Evolutionary conservation across 2,329 filamentous ascomycete genomes (phyloP).

Genomic region (Trichoderma guizhouense): DNA sequence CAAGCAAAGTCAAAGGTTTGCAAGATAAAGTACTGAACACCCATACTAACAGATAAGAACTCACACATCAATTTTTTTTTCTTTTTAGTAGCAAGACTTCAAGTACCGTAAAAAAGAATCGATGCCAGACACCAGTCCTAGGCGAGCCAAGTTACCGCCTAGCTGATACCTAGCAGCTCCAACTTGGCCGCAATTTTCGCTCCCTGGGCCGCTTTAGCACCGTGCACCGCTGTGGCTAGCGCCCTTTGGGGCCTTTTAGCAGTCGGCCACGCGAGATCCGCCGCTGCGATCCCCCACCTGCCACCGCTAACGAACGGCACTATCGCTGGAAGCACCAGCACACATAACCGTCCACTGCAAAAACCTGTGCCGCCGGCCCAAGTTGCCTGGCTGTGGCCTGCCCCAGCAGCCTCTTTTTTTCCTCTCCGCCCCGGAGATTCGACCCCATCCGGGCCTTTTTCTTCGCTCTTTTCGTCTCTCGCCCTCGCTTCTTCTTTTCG

Average conservation of each 20-base stretch:
- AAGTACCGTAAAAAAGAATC: neutral
- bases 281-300: slow-evolving; percentile 17
- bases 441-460: slow-evolving; percentile 10
- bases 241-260: neutral
- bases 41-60: neutral
- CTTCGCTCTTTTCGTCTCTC: neutral
- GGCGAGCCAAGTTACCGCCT: neutral
- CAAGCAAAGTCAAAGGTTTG: neutral
- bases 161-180: neutral
- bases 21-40: neutral
- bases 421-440: neutral
- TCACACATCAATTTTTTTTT: neutral
- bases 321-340: neutral
- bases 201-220: neutral
- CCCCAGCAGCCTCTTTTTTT: slow-evolving; percentile 8
- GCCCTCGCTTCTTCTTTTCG: neutral
- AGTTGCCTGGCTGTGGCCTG: neutral
- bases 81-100: neutral
- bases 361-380: slow-evolving; percentile 4
- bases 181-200: neutral
- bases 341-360: neutral
- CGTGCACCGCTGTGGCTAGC: slow-evolving; percentile 1
- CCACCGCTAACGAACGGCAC: slow-evolving; percentile 4
- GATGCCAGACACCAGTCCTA: neutral
- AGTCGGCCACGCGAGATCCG: slow-evolving; percentile 17